A percentile compares a stretch with the other conserved stretches of the same genome.
Evolutionary conservation across 108 stramenopile species (phyloP).

Genomic region (Skeletonema potamos): DNA sequence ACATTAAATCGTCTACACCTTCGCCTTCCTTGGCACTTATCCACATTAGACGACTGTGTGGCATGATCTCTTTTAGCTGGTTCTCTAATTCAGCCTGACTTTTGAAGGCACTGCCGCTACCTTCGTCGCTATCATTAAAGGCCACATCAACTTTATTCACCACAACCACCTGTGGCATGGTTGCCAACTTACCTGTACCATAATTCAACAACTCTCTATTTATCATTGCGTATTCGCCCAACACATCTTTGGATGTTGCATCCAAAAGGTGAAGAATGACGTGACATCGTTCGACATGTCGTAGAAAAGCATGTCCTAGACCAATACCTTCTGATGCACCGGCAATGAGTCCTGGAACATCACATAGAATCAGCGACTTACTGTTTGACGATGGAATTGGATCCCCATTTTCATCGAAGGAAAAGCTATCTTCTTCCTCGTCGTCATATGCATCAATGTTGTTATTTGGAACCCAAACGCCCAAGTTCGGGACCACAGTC

Average conservation of each 20-base stretch:
- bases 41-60: constrained; percentile 82
- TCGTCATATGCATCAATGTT: constrained; percentile 11
- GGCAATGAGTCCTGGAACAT: constrained; percentile 92
- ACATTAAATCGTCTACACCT: constrained; percentile 88
- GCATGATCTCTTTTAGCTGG: constrained; percentile 63
- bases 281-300: constrained; percentile 94
- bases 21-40: constrained; percentile 88
- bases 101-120: constrained; percentile 1
- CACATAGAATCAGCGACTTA: constrained; percentile 85
- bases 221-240: constrained; percentile 93
- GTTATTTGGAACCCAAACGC: constrained; percentile 80
- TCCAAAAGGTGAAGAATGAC: constrained; percentile 94
- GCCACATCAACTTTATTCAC: constrained; percentile 93
- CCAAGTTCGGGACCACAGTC: constrained; percentile 95
- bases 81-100: constrained; percentile 55
- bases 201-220: constrained; percentile 91
- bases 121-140: not conserved
- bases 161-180: constrained; percentile 94
- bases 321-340: constrained; percentile 88
- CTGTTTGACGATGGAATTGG: constrained; percentile 47
- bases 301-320: constrained; percentile 89
- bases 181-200: constrained; percentile 85
- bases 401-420: constrained; percentile 12
- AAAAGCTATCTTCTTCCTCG: constrained; percentile 16
- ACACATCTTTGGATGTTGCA: constrained; percentile 85